Conservation (phyloP, 257 asterid genomes). For the Echium plantagineum region DNA sequence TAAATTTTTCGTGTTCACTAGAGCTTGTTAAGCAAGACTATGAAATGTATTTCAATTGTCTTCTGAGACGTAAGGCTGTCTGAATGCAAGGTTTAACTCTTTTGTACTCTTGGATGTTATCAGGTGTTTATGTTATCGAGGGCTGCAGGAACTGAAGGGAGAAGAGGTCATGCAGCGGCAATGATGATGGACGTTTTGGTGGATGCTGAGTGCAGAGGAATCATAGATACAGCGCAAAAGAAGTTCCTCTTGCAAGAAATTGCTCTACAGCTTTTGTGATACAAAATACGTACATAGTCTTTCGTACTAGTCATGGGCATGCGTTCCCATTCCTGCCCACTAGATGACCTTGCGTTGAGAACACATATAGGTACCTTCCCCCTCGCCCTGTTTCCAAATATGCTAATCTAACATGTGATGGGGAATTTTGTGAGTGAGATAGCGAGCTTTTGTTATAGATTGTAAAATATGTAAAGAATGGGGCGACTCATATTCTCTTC, state of each 20-base stretch:
- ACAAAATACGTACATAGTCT: not conserved
- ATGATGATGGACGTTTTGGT: conserved; percentile 75
- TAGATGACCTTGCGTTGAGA: too few relatives aligned
- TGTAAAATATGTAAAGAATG: too few relatives aligned
- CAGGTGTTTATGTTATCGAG: conserved; percentile 72
- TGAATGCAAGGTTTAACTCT: not conserved
- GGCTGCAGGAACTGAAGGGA: conserved; percentile 53
- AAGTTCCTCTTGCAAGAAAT: conserved; percentile 65
- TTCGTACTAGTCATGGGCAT: not conserved
- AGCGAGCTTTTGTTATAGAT: too few relatives aligned
- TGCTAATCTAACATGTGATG: too few relatives aligned
- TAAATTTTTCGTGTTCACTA: not conserved
- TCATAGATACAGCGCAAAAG: conserved; percentile 69
- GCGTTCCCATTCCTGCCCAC: not conserved
- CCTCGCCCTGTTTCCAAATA: too few relatives aligned
- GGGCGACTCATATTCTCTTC: too few relatives aligned
- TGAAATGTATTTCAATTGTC: too few relatives aligned
- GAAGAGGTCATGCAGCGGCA: conserved; percentile 79
- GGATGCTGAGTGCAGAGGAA: conserved; percentile 64
- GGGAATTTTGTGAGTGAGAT: too few relatives aligned
- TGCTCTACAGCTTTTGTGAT: conserved; percentile 66
- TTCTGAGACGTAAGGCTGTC: too few relatives aligned
- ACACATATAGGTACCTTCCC: too few relatives aligned
- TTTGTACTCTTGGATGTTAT: not conserved
- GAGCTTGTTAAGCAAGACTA: not conserved